A percentile compares a stretch with the other conserved stretches of the same genome.
Conservation (phyloP, 1,284 basidiomycete genomes). For the Xanthoconium separans region DNA sequence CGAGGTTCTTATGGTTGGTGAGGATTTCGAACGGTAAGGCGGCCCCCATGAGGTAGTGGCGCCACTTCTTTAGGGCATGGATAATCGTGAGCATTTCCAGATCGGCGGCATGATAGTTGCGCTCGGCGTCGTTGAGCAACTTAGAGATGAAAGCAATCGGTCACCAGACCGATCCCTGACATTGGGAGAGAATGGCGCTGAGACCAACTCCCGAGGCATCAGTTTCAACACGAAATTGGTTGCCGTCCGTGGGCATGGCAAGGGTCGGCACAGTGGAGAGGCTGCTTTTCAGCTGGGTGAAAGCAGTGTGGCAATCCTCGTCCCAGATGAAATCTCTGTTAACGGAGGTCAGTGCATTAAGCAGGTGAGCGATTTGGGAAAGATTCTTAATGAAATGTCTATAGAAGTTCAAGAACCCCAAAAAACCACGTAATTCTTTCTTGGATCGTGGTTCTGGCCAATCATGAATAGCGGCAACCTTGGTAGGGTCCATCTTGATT, state of each 20-base stretch:
- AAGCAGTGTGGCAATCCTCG: neutral
- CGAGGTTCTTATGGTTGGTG: neutral
- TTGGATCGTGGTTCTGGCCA: neutral
- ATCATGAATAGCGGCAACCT: neutral
- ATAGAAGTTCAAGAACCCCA: constrained; percentile 42
- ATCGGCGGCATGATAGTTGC: neutral
- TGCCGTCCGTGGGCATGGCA: neutral
- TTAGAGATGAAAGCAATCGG: neutral
- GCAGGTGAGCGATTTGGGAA: constrained; percentile 19
- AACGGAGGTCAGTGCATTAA: neutral
- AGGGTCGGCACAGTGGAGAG: neutral
- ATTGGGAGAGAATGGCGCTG: neutral
- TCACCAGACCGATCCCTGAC: neutral
- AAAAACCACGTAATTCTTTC: constrained; percentile 35
- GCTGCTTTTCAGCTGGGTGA: accelerated
- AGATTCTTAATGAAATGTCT: constrained; percentile 41
- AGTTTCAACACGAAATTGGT: neutral
- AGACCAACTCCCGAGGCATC: neutral
- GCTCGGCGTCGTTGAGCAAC: neutral
- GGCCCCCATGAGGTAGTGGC: neutral
- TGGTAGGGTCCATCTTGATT: neutral
- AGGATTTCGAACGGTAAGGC: neutral
- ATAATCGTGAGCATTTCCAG: neutral
- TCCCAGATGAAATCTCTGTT: neutral
- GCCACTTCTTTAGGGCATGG: neutral